Evolutionary conservation across 116 monocot species (phyloP), one percentile per base, ranked within the genome.

Genomic region (Papilionanthe hybrid): DNA sequence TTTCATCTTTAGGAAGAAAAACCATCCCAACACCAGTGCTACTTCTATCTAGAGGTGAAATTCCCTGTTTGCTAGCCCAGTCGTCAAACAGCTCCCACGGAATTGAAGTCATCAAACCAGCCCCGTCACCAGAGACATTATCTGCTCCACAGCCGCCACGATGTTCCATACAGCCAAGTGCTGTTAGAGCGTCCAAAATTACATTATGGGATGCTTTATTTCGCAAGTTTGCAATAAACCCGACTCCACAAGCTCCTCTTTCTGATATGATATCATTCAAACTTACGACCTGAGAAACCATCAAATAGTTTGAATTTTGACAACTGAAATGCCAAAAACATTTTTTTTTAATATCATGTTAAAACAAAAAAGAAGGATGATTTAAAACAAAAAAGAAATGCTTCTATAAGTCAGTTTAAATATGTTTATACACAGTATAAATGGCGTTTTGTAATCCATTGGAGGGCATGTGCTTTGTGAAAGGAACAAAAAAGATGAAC

Each of bases 151-250:
- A 99, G 15, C 95, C 99, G 42, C 99, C 99, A 72, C 99, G 91
- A 79, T 99, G 99, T 85, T 99, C 99, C 99, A 99, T 99, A 82
- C 99, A 99, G 5, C 99, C 91, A 80, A 99, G 94, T 79, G 99
- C 99, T 71, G 82, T 79, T 80, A 99, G 92, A 60, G 99, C 93
- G 89, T 99, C 99, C 63, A 78, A 57, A 72, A 99, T 77, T 74
- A 95, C 90, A 43, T 87, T 86, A 84, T 93, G 90, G 25, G 95
- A 99, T 82, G 95, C 86, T 79, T 91, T 85, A 89, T 99, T 95
- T 72, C 79, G 83, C 84, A 99, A 85, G 81, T 99, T 94, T 72
- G 99, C 99, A 83, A 99, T 91, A 75, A 99, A 99, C n/a, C 99
- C 99, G 80, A 99, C 99, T 23, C 99, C 99, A 90, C 99, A 99